A percentile compares a stretch with the other conserved stretches of the same genome.
phyloP scores from a whole-genome alignment of 768 basidiomycete genomes.

The Tulasnella calospora region DNA sequence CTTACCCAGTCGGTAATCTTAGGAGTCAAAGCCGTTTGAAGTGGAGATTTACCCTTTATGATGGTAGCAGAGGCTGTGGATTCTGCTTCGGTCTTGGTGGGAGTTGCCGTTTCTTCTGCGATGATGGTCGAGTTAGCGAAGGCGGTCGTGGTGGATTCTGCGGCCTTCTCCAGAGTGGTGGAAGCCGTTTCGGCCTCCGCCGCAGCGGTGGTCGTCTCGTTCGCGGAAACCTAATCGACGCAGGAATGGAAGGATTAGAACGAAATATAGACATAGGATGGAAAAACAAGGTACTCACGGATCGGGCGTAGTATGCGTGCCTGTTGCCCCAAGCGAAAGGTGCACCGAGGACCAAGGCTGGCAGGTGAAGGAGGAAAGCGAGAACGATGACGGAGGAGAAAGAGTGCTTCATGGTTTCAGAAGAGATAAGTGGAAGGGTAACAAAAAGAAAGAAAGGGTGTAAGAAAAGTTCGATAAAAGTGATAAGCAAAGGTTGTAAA shows the following conservation, averaged over 20 bases:
- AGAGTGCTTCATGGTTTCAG: neutral
- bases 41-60: neutral
- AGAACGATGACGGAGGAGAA: neutral
- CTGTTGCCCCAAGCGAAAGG: neutral
- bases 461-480: neutral
- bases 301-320: neutral
- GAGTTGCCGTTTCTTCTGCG: neutral
- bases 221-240: neutral
- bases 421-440: neutral
- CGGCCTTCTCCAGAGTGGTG: neutral
- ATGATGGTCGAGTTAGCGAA: neutral
- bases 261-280: neutral
- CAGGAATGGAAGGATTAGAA: neutral
- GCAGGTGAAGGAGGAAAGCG: neutral
- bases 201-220: neutral
- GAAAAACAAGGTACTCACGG: neutral
- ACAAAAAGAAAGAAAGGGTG: neutral
- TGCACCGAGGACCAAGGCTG: neutral
- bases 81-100: neutral
- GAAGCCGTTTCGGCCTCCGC: neutral
- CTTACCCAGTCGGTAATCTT: neutral
- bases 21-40: neutral
- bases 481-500: neutral
- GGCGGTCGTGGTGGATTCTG: neutral
- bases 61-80: neutral